Evolutionary conservation across 805 yeast genomes (phyloP).

Genomic region (Lachancea nothofagi): DNA sequence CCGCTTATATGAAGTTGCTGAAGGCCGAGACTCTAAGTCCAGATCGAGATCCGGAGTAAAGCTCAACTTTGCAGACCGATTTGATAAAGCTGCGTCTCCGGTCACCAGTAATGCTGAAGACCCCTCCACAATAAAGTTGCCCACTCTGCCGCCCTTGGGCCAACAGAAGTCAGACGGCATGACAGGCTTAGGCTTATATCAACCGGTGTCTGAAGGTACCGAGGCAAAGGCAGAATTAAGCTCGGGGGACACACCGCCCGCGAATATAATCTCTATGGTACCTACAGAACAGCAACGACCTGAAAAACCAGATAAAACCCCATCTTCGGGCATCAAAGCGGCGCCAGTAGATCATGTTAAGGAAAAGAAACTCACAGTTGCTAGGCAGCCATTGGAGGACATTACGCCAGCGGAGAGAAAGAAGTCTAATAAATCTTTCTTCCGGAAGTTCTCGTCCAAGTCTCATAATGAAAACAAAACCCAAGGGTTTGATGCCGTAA

Average conservation of each 20-base stretch:
- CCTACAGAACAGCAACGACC: slow-evolving; percentile 13
- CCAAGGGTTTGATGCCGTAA: slow-evolving; percentile 16
- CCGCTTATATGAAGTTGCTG: slow-evolving; percentile 20
- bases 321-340: background rate
- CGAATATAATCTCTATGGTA: slow-evolving; percentile 20
- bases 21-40: slow-evolving; percentile 10
- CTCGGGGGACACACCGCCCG: slow-evolving; percentile 5
- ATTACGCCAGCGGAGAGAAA: slow-evolving; percentile 16
- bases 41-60: slow-evolving; percentile 23
- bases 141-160: slow-evolving; percentile 30
- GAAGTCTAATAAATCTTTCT: slow-evolving; percentile 27
- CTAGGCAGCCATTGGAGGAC: slow-evolving; percentile 17
- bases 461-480: slow-evolving; percentile 13
- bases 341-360: slow-evolving; percentile 15
- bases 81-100: slow-evolving; percentile 15
- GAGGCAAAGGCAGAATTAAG: slow-evolving; percentile 1
- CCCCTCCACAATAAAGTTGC: slow-evolving; percentile 18
- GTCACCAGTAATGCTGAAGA: slow-evolving; percentile 2
- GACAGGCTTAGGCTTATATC: slow-evolving; percentile 29
- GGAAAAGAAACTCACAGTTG: slow-evolving; percentile 6
- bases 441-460: slow-evolving; percentile 32
- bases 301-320: background rate
- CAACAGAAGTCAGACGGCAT: slow-evolving; percentile 12
- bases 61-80: slow-evolving; percentile 38
- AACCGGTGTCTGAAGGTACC: slow-evolving; percentile 14